These are phyloP conservation scores for Parathielavia hyrcaniae DNA, from an alignment of 495 filamentous ascomycete genomes.

Conservation along the genomic window DNA sequence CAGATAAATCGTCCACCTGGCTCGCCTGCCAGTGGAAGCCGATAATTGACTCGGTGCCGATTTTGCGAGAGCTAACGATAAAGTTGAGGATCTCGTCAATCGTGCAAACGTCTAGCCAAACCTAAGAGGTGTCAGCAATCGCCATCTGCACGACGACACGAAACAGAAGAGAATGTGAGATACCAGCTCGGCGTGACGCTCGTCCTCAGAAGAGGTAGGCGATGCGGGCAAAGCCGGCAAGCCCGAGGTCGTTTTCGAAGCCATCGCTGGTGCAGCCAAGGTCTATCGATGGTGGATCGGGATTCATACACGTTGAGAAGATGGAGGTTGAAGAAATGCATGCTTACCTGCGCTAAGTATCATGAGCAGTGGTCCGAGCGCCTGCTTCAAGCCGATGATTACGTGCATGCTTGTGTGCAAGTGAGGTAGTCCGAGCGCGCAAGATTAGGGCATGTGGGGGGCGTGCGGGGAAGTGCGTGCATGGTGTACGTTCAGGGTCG, in stretches of 20 bases:
- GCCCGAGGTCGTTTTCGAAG: neutral
- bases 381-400: no score
- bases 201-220: neutral
- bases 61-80: slow-evolving; percentile 11
- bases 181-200: neutral
- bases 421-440: no score
- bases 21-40: slow-evolving; percentile 13
- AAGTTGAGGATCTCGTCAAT: slow-evolving; percentile 10
- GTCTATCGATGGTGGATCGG: neutral
- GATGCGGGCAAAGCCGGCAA: neutral
- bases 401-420: no score
- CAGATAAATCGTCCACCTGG: slow-evolving; percentile 1
- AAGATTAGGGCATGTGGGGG: no score
- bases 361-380: neutral
- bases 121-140: neutral
- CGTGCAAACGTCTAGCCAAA: slow-evolving; percentile 10
- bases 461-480: no score
- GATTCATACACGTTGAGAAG: neutral
- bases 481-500: no score
- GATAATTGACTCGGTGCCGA: slow-evolving; percentile 11
- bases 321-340: neutral
- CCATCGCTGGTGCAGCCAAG: neutral
- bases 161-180: neutral
- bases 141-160: slow-evolving; percentile 4
- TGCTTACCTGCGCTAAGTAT: neutral